Conservation (phyloP, 2,329 filamentous ascomycete genomes). For the Verruconis gallopava region DNA sequence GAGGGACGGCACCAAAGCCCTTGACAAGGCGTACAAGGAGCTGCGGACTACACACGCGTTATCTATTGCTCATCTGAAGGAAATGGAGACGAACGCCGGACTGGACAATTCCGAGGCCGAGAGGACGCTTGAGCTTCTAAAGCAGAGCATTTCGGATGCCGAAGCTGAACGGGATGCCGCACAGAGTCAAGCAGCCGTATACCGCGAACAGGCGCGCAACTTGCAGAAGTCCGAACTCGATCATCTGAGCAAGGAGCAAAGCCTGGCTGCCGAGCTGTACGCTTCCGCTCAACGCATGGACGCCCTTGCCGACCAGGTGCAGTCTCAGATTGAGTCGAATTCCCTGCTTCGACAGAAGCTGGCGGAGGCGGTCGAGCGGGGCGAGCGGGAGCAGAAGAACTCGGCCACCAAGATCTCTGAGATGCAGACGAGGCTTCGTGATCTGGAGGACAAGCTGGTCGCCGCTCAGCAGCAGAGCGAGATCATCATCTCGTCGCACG, state of each 20-base stretch:
- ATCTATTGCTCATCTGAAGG: slow-evolving; percentile 53
- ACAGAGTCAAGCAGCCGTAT: slow-evolving; percentile 48
- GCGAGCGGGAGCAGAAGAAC: slow-evolving; percentile 68
- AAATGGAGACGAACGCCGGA: slow-evolving; percentile 41
- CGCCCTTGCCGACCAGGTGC: slow-evolving; percentile 64
- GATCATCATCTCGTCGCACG: slow-evolving; percentile 68
- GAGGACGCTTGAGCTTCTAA: slow-evolving; percentile 50
- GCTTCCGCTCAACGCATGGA: slow-evolving; percentile 67
- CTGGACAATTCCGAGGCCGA: slow-evolving; percentile 37
- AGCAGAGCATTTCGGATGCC: slow-evolving; percentile 54
- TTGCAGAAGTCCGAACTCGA: slow-evolving; percentile 44
- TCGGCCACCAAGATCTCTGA: slow-evolving; percentile 73
- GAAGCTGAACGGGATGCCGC: slow-evolving; percentile 62
- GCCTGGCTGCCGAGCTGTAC: slow-evolving; percentile 55
- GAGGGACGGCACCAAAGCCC: slow-evolving; percentile 41
- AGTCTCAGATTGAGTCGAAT: slow-evolving; percentile 69
- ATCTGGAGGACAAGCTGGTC: slow-evolving; percentile 73
- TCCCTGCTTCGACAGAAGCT: slow-evolving; percentile 62
- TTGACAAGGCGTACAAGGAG: slow-evolving; percentile 62
- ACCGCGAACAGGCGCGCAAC: slow-evolving; percentile 47
- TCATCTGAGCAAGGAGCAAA: slow-evolving; percentile 46
- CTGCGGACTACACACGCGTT: slow-evolving; percentile 59
- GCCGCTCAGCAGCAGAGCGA: slow-evolving; percentile 76
- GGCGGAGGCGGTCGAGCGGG: slow-evolving; percentile 64
- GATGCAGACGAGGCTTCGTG: slow-evolving; percentile 67